Evolutionary conservation across 1,284 basidiomycete species (phyloP).

Genomic region (Porogramme epimiltina): DNA sequence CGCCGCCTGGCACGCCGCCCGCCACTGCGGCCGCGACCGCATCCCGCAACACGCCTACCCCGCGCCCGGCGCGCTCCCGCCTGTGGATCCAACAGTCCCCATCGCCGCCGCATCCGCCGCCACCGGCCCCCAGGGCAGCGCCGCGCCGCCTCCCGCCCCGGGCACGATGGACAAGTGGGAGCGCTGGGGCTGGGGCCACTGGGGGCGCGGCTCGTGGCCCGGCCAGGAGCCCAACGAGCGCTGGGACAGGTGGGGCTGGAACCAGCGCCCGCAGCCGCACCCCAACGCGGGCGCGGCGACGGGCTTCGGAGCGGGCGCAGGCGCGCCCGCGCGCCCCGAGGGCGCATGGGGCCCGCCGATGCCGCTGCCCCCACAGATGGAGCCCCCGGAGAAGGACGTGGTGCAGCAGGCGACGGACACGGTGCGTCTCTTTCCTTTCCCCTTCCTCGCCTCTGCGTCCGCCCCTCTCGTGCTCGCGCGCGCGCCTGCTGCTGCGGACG

Average conservation of each 20-base stretch:
- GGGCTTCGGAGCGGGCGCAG: too few species aligned
- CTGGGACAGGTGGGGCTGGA: slow-evolving; percentile 15
- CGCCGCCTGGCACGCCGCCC: slow-evolving; percentile 7
- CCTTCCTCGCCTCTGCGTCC: too few species aligned
- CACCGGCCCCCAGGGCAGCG: neutral
- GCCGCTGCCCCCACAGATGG: slow-evolving; percentile 15
- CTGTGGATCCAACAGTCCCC: too few species aligned
- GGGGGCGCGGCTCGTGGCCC: slow-evolving; percentile 8
- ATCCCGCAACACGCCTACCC: slow-evolving; percentile 32
- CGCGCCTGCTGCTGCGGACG: too few species aligned
- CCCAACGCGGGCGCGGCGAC: neutral
- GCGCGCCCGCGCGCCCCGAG: slow-evolving; percentile 12
- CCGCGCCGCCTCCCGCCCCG: slow-evolving; percentile 11
- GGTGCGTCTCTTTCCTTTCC: slow-evolving; percentile 38
- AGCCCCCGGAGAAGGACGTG: slow-evolving; percentile 43
- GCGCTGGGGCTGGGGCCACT: slow-evolving; percentile 12
- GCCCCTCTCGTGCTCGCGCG: too few species aligned
- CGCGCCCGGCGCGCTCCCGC: slow-evolving; percentile 20
- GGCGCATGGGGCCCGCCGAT: slow-evolving; percentile 30
- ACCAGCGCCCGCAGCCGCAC: neutral
- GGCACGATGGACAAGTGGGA: slow-evolving; percentile 27
- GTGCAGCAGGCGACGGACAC: slow-evolving; percentile 55
- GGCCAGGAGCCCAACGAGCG: neutral
- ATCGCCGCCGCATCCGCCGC: too few species aligned
- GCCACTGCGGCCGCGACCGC: slow-evolving; percentile 32